Conservation (phyloP, 495 filamentous ascomycete genomes). For the Durotheca rogersii region DNA sequence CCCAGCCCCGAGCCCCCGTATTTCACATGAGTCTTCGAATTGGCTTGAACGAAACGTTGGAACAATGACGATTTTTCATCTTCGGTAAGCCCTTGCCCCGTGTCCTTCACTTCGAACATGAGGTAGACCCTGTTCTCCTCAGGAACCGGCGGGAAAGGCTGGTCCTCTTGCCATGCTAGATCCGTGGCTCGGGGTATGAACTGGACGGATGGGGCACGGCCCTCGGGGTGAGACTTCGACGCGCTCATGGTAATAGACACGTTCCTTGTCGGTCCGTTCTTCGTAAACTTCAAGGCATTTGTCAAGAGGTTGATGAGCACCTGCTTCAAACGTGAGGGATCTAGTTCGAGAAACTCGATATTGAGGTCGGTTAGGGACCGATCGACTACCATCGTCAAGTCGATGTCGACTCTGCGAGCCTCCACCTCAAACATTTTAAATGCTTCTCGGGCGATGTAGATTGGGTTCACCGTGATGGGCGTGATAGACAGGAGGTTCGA, state of each 20-base stretch:
- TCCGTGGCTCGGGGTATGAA: slow-evolving; percentile 58
- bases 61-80: slow-evolving; percentile 76
- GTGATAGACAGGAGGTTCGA: slow-evolving; percentile 74
- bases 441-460: slow-evolving; percentile 63
- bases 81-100: slow-evolving; percentile 71
- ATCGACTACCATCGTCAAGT: slow-evolving; percentile 66
- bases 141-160: slow-evolving; percentile 60
- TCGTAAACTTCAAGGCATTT: slow-evolving; percentile 81
- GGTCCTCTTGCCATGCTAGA: slow-evolving; percentile 50
- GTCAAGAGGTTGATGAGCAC: slow-evolving; percentile 77
- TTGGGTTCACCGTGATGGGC: slow-evolving; percentile 70
- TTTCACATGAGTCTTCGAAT: slow-evolving; percentile 71
- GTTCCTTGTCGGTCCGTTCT: slow-evolving; percentile 53
- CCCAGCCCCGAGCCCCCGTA: slow-evolving; percentile 85
- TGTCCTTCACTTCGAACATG: slow-evolving; percentile 74
- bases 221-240: slow-evolving; percentile 54
- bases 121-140: slow-evolving; percentile 65
- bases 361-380: slow-evolving; percentile 60
- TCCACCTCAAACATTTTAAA: slow-evolving; percentile 83
- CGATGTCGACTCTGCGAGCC: slow-evolving; percentile 66
- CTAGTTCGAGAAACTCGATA: slow-evolving; percentile 74
- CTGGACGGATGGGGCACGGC: slow-evolving; percentile 40
- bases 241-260: slow-evolving; percentile 73
- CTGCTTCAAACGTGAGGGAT: slow-evolving; percentile 74
- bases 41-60: slow-evolving; percentile 76